phyloP scores from a whole-genome alignment of 2,329 filamentous ascomycete genomes.

The Arthrobotrys conoides region DNA sequence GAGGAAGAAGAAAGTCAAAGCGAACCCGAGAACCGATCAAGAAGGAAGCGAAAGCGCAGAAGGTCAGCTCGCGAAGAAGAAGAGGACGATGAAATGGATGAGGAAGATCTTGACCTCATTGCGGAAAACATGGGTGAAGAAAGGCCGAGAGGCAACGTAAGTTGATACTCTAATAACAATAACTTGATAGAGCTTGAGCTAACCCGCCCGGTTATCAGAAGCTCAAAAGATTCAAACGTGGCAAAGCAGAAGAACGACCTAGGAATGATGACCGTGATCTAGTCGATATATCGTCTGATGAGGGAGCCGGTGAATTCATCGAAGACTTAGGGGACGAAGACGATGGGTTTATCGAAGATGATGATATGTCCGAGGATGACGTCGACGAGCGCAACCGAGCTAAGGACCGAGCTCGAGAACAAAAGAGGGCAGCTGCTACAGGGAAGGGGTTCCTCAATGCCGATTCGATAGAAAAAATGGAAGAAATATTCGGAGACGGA shows the following conservation, averaged over 20 bases:
- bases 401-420: constrained; percentile 83
- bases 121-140: constrained; percentile 73
- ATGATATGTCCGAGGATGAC: constrained; percentile 88
- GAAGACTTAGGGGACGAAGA: constrained; percentile 70
- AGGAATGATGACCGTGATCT: constrained; percentile 78
- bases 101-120: constrained; percentile 96
- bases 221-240: constrained; percentile 96
- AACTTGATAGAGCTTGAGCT: constrained; percentile 4
- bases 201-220: constrained; percentile 76
- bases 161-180: constrained; percentile 19
- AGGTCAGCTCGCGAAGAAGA: constrained; percentile 80
- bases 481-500: constrained; percentile 93
- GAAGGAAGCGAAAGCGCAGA: constrained; percentile 74
- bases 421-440: constrained; percentile 67
- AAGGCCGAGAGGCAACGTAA: constrained; percentile 60
- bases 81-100: constrained; percentile 87
- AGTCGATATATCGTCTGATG: constrained; percentile 94
- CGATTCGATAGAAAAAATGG: constrained; percentile 94
- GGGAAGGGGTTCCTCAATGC: constrained; percentile 87
- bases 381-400: constrained; percentile 85
- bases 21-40: constrained; percentile 66
- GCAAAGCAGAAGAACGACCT: constrained; percentile 80
- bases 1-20: constrained; percentile 75
- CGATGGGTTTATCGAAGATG: constrained; percentile 93
- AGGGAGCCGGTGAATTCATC: constrained; percentile 81